Evolutionary conservation across 78 protist genomes (phyloP).

Genomic region (Parvularia atlantis): DNA sequence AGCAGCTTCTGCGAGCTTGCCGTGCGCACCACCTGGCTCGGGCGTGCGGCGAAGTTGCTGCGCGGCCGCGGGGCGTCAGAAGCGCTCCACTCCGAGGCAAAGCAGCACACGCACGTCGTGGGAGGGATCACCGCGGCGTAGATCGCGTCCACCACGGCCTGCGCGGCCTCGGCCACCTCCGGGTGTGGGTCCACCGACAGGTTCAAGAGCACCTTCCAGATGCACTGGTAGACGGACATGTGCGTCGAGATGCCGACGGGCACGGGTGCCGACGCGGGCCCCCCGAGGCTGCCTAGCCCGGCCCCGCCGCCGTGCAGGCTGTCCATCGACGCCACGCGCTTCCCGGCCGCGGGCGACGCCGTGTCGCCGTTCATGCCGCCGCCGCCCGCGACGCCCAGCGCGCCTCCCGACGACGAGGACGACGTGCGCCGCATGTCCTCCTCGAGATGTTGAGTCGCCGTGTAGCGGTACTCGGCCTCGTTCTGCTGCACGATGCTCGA

Average conservation of each 20-base stretch:
- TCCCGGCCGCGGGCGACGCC: neutral
- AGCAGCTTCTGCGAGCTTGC: no score
- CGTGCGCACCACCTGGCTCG: no score
- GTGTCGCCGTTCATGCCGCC: neutral
- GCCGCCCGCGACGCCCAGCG: neutral
- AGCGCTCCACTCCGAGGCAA: no score
- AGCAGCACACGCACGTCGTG: no score
- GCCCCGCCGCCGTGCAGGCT: neutral
- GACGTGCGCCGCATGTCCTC: neutral
- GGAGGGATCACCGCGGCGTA: neutral
- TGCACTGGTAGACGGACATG: neutral
- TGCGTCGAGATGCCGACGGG: neutral
- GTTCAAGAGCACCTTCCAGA: neutral
- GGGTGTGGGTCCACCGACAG: neutral
- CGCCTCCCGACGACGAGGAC: neutral
- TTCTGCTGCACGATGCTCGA: neutral
- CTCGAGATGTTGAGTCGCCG: neutral
- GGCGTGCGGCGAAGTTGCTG: no score
- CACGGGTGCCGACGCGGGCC: neutral
- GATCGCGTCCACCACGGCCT: neutral
- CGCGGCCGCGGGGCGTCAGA: no score
- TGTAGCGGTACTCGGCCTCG: neutral
- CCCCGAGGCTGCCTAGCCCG: neutral
- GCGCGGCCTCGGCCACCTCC: neutral
- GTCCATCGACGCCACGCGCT: neutral